These are phyloP conservation scores for Zangia roseola DNA, from an alignment of 768 basidiomycete species.

Conservation along the genomic window DNA sequence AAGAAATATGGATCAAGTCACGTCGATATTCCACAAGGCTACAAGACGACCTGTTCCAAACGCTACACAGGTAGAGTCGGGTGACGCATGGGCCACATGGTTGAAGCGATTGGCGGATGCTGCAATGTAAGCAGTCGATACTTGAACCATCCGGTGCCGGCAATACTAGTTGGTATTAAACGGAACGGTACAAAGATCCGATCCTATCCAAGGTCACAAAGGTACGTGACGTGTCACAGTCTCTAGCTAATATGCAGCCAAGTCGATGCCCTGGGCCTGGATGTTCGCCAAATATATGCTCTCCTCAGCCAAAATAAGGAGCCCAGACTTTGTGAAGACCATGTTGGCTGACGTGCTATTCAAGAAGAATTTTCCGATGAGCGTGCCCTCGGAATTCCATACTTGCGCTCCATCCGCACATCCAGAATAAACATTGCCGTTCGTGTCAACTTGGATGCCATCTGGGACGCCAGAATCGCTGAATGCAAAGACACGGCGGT, in stretches of 20 bases:
- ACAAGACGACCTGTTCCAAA: constrained; percentile 57
- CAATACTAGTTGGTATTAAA: background rate
- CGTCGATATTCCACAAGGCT: constrained; percentile 58
- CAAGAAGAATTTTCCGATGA: constrained; percentile 67
- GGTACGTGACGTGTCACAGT: constrained; percentile 9
- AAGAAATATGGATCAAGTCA: constrained; percentile 26
- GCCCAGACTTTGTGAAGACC: constrained; percentile 39
- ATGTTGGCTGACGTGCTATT: constrained; percentile 35
- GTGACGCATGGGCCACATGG: constrained; percentile 37
- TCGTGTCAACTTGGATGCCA: constrained; percentile 50
- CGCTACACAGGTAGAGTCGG: constrained; percentile 40
- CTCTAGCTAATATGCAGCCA: constrained; percentile 11
- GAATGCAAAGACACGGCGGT: constrained; percentile 69
- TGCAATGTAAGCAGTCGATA: constrained; percentile 41
- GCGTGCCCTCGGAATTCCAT: constrained; percentile 51
- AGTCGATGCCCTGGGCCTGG: constrained; percentile 28
- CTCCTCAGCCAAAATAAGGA: constrained; percentile 42
- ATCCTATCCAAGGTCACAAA: no score
- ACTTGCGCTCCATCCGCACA: constrained; percentile 70
- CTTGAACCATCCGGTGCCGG: constrained; percentile 9
- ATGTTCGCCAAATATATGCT: constrained; percentile 39
- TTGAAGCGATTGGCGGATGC: constrained; percentile 48
- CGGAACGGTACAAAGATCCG: background rate
- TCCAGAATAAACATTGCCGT: constrained; percentile 66
- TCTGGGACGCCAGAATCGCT: constrained; percentile 65